Percentiles rank a stretch among this genome's conserved stretches.
Evolutionary conservation across 2,329 filamentous ascomycete species (phyloP).

Genomic region (Aspergillus tanneri): DNA sequence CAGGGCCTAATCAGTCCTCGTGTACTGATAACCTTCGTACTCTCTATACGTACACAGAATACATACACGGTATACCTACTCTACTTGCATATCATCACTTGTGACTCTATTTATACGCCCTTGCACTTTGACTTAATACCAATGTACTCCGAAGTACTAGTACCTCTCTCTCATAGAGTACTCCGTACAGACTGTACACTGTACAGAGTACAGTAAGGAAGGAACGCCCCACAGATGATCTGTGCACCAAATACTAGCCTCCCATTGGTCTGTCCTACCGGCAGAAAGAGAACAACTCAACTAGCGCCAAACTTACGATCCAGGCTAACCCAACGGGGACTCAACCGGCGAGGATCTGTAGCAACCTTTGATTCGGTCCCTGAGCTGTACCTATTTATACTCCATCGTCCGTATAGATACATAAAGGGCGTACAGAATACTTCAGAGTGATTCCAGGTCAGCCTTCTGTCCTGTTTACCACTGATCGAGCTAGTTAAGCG

Average conservation of each 20-base stretch:
- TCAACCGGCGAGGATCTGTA: background rate
- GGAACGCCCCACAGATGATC: constrained; percentile 1
- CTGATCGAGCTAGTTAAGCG: too few species aligned
- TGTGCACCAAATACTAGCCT: background rate
- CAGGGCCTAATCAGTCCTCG: constrained; percentile 19
- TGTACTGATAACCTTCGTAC: too few species aligned
- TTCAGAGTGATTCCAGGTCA: too few species aligned
- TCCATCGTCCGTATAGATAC: too few species aligned
- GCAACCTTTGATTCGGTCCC: background rate
- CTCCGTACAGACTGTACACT: background rate
- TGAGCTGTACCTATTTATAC: too few species aligned
- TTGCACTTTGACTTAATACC: too few species aligned
- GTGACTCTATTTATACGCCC: too few species aligned
- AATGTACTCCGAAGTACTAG: background rate
- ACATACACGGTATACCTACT: too few species aligned
- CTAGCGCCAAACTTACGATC: constrained; percentile 1
- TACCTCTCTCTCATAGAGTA: background rate
- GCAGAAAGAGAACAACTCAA: background rate
- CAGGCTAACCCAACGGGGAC: background rate
- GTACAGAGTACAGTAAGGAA: background rate
- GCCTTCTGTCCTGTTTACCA: too few species aligned
- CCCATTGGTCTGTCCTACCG: background rate
- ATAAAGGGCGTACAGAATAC: too few species aligned
- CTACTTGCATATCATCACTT: too few species aligned
- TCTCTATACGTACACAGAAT: too few species aligned